Evolutionary conservation across 2,329 filamentous ascomycete species (phyloP).

Genomic region (Calonectria montana): DNA sequence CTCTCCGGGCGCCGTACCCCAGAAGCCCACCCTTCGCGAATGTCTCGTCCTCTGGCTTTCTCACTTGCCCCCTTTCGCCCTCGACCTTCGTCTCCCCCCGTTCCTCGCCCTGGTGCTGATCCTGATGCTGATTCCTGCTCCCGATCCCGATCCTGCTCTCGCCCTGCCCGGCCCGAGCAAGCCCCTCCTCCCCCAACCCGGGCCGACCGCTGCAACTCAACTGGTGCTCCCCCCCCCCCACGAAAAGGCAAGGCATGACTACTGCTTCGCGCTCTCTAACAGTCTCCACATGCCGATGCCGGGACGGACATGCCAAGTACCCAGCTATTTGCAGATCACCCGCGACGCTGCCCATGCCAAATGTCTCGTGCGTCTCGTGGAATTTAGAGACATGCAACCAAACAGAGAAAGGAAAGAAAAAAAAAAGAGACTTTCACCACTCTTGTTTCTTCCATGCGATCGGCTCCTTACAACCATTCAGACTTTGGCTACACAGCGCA

Average conservation of each 20-base stretch:
- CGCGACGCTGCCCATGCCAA: not conserved
- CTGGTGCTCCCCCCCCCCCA: not conserved
- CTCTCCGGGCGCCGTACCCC: not conserved
- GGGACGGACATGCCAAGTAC: not conserved
- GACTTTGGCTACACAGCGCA: not conserved
- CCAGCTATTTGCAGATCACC: slow-evolving; percentile 13
- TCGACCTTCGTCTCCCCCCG: not conserved
- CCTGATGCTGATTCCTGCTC: no score
- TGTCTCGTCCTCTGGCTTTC: not conserved
- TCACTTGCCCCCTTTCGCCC: not conserved
- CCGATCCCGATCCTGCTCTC: not conserved
- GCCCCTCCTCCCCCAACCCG: not conserved
- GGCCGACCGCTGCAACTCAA: not conserved
- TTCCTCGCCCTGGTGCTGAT: not conserved
- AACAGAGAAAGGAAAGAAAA: not conserved
- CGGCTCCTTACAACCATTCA: not conserved
- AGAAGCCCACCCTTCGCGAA: not conserved
- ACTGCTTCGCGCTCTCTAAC: not conserved
- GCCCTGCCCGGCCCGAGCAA: not conserved
- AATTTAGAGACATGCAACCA: not conserved
- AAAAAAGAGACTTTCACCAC: not conserved
- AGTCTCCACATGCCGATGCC: slow-evolving; percentile 12
- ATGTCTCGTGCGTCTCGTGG: slow-evolving; percentile 1
- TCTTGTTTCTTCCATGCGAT: not conserved
- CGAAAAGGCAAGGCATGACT: not conserved